These are phyloP conservation scores for Cryphonectria japonica DNA, from an alignment of 2,329 filamentous ascomycete species.

Conservation along the genomic window DNA sequence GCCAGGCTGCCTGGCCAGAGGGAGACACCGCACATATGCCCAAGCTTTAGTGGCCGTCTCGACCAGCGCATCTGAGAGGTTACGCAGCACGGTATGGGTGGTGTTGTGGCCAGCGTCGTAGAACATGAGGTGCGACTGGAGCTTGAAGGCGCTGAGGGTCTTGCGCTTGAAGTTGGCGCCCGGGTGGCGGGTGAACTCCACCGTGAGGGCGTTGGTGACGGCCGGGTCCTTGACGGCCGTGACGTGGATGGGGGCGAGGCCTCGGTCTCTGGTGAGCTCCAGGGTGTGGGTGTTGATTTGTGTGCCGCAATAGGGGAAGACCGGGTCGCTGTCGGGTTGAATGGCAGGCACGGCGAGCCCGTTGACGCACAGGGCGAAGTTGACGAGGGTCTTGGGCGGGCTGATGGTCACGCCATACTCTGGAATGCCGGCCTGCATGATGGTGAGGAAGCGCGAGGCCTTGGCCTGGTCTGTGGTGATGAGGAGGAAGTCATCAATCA, in stretches of 20 bases:
- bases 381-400: conserved; percentile 77
- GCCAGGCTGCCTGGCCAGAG: conserved; percentile 58
- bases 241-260: conserved; percentile 44
- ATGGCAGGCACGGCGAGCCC: conserved; percentile 56
- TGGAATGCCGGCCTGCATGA: conserved; percentile 79
- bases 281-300: conserved; percentile 75
- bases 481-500: conserved; percentile 93
- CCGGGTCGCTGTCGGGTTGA: conserved; percentile 33
- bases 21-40: conserved; percentile 64
- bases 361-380: conserved; percentile 71
- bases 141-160: conserved; percentile 75
- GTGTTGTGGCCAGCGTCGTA: conserved; percentile 82
- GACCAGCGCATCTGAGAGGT: conserved; percentile 73
- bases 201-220: conserved; percentile 74
- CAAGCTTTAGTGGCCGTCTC: conserved; percentile 80
- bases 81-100: conserved; percentile 67
- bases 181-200: conserved; percentile 73
- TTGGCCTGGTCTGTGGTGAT: conserved; percentile 72
- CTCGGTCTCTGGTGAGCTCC: conserved; percentile 71
- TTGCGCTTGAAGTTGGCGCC: conserved; percentile 83
- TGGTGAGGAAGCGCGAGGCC: conserved; percentile 72
- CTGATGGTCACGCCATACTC: conserved; percentile 83
- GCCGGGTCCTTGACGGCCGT: conserved; percentile 40
- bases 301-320: conserved; percentile 90
- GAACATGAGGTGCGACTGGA: conserved; percentile 84